Evolutionary conservation across 139 green algal genomes (phyloP).

Genomic region (Yamagishiella unicocca): DNA sequence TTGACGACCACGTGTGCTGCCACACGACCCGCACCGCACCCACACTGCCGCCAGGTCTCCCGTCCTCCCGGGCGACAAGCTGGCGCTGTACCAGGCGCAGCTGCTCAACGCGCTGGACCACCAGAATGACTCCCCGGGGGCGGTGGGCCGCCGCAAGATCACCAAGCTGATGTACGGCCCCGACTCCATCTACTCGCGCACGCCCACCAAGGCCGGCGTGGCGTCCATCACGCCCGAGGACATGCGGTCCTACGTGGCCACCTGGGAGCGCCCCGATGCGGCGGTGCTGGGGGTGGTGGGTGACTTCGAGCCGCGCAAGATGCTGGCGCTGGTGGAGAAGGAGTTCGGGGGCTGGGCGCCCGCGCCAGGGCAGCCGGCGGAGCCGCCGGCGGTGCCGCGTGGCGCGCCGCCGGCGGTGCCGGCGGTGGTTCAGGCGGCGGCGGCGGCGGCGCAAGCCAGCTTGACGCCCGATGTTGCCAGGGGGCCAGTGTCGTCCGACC

Average conservation of each 20-base stretch:
- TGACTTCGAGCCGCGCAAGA: slow-evolving; percentile 71
- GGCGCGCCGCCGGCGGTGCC: slow-evolving; percentile 48
- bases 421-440: not conserved
- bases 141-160: slow-evolving; percentile 52
- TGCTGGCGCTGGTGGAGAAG: slow-evolving; percentile 61
- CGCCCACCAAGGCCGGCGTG: slow-evolving; percentile 52
- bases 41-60: slow-evolving; percentile 53
- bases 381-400: slow-evolving; percentile 37
- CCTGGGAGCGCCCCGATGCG: slow-evolving; percentile 74
- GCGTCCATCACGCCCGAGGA: slow-evolving; percentile 11
- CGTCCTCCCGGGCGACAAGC: slow-evolving; percentile 66
- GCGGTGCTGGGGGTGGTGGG: slow-evolving; percentile 83
- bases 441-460: not conserved
- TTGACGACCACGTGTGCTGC: too few relatives aligned
- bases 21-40: not conserved
- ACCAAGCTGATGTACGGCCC: slow-evolving; percentile 77
- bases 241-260: not conserved
- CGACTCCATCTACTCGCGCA: slow-evolving; percentile 77
- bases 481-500: not conserved
- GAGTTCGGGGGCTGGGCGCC: slow-evolving; percentile 67
- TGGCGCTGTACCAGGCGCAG: slow-evolving; percentile 72
- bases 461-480: not conserved
- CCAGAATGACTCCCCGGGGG: slow-evolving; percentile 68
- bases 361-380: slow-evolving; percentile 50
- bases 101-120: slow-evolving; percentile 78